phyloP scores from a whole-genome alignment of 768 basidiomycete genomes.

The Leccinum variicolor region DNA sequence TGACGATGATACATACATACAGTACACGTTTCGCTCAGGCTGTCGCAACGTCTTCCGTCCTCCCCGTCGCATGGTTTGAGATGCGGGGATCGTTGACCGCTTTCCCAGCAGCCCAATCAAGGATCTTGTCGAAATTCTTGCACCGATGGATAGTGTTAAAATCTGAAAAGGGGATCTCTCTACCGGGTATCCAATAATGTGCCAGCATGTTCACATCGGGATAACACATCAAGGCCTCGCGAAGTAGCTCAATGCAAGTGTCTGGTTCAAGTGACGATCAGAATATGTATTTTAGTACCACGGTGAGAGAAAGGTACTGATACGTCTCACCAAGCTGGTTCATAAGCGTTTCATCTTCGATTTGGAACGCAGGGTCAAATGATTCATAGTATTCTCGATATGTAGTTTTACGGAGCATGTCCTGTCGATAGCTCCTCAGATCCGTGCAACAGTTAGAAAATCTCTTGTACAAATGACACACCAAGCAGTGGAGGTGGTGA shows the following conservation, averaged over 20 bases:
- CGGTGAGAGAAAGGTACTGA: too few relatives aligned
- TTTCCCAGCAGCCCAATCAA: slow-evolving; percentile 60
- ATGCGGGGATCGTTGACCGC: not conserved
- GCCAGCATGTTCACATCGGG: slow-evolving; percentile 5
- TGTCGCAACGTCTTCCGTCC: not conserved
- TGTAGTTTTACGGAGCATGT: slow-evolving; percentile 9
- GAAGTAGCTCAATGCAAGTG: slow-evolving; percentile 3
- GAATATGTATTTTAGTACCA: too few relatives aligned
- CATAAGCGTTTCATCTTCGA: not conserved
- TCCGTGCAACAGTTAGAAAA: not conserved
- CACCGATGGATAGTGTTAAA: slow-evolving; percentile 9
- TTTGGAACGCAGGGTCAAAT: slow-evolving; percentile 1
- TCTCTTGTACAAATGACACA: not conserved
- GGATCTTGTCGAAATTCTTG: slow-evolving; percentile 83
- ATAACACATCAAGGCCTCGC: slow-evolving; percentile 12
- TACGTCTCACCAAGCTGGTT: slow-evolving; percentile 1
- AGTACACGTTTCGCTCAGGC: not conserved
- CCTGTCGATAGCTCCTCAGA: not conserved
- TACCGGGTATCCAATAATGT: slow-evolving; percentile 8
- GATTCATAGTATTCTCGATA: slow-evolving; percentile 1
- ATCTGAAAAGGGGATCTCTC: not conserved
- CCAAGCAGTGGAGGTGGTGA: slow-evolving; percentile 10
- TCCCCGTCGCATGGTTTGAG: not conserved
- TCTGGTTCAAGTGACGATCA: not conserved
- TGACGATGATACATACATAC: too few relatives aligned